A percentile compares a stretch with the other conserved stretches of the same genome.
Evolutionary conservation across 1,284 basidiomycete genomes (phyloP).

Genomic region (Trichosporon sp.): DNA sequence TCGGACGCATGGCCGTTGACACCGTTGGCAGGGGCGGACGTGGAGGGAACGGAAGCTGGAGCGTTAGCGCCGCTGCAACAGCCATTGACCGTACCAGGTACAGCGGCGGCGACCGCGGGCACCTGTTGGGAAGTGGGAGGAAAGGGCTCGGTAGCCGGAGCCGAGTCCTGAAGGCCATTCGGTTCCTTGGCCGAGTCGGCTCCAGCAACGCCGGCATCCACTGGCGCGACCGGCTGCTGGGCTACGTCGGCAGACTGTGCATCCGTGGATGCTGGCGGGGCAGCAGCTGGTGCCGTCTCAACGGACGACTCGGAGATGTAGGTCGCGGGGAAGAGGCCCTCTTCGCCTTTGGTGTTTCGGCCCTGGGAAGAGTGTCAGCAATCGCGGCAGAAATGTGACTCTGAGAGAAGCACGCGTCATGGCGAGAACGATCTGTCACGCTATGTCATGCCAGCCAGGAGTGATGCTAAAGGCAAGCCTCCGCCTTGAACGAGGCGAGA

Average conservation of each 20-base stretch:
- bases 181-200: background rate
- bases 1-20: background rate
- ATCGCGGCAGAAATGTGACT: conserved; percentile 7
- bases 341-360: conserved; percentile 75
- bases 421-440: background rate
- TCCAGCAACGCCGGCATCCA: conserved; percentile 29
- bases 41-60: conserved; percentile 13
- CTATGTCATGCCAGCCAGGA: background rate
- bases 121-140: background rate
- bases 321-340: conserved; percentile 86
- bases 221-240: background rate
- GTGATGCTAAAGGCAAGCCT: no score
- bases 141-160: background rate
- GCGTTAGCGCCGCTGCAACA: background rate
- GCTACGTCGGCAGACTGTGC: background rate
- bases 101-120: conserved; percentile 2
- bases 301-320: conserved; percentile 68
- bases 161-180: conserved; percentile 11
- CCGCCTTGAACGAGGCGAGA: background rate
- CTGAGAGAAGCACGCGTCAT: background rate
- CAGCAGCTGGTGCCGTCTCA: conserved; percentile 30
- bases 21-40: conserved; percentile 23
- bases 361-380: conserved; percentile 63
- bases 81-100: background rate
- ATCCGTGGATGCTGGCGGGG: conserved; percentile 36